Base-by-base conservation (phyloP, 768 basidiomycete genomes). In the Pulveroboletus sp. region DNA sequence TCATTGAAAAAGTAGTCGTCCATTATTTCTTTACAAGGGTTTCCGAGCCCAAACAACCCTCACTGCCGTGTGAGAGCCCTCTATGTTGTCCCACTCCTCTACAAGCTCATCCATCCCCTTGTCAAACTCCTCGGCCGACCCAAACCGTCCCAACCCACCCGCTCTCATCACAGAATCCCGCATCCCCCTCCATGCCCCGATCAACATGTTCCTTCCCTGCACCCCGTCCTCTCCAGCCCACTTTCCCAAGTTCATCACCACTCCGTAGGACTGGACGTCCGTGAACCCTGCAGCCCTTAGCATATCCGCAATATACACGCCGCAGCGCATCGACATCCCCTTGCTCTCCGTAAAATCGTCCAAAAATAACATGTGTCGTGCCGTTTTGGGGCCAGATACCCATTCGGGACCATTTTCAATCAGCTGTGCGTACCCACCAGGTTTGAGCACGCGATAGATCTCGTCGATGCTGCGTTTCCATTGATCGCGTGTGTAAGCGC, bases 341-440 rank as follows among this genome's bases (percentile, higher is more conserved):
- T n/a, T n/a, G n/a, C n/a, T n/a, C n/a, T n/a, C 35, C 16, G 43
- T 35, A 19, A 11, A 34, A n/a, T 12, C 43, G 43, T 44, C 25
- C 43, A 21, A 46, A 46, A 21, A 37, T 35, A 12, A n/a, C n/a
- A n/a, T n/a, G n/a, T n/a, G n/a, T n/a, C n/a, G n/a, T n/a, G n/a
- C n/a, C 40, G 29, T 21, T 39, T 37, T 19, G 42, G 40, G n/a
- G 47, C 36, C 29, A 25, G 40, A 21, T 51, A 40, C 21, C 6
- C 27, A n/a, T 10, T 25, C 50, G n/a, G 50, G 40, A 4, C 43
- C 31, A 6, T 36, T 21, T 33, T 68, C 65, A 13, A 53, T 33
- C 24, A 66, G 45, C 41, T 66, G 67, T 2, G 58, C 55, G 45
- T 52, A 67, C 11, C 65, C 67, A 19, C 65, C 65, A 1, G 58